Base-by-base conservation (phyloP, 2,329 filamentous ascomycete species). In the Cladosporium sp. region DNA sequence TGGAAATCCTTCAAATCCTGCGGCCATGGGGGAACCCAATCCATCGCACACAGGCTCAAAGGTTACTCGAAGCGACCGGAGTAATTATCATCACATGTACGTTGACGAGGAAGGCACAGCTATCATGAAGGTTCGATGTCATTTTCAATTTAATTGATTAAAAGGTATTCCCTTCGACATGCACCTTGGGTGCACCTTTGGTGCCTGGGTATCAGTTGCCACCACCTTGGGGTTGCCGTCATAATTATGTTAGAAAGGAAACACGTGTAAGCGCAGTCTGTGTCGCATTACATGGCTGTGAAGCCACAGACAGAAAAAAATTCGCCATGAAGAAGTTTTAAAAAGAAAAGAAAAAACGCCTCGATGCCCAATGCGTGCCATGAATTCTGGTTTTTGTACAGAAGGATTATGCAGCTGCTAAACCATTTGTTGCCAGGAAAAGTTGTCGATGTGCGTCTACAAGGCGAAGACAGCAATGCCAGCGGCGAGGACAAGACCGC, bases 401-500 rank as follows among this genome's bases (percentile, higher is more conserved):
- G 48, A 63, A 54, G 26, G 18, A 13, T 21, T 21, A 51, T 54
- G 49, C 60, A 36, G 46, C 28, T 34, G 16, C n/a, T n/a, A 57
- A 21, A 58, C 36, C 34, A 46, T 30, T 58, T 26, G 23, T 23
- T 34, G 23, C 16, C 11, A 30, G 23, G 26, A 30, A 18, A 58
- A 46, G 14, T 26, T 30, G 11, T 54, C 46, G 16, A 21, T 30
- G n/a, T 14, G 32, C 39, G 46, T 34, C 68, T 74, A 76, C 65
- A 75, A 65, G 66, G 72, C 73, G 64, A 81, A 74, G 69, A 79
- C 76, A 65, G 78, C 79, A 43, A 79, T 69, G 68, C 76, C 78
- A 63, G 78, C 80, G 26, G 77, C 76, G 51, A 78, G 74, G 36
- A 72, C 70, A 13, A 76, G 69, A 67, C 78, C 79, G 48, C 74